Conservation (phyloP, 2,329 filamentous ascomycete species). For the Talaromyces atroroseus region DNA sequence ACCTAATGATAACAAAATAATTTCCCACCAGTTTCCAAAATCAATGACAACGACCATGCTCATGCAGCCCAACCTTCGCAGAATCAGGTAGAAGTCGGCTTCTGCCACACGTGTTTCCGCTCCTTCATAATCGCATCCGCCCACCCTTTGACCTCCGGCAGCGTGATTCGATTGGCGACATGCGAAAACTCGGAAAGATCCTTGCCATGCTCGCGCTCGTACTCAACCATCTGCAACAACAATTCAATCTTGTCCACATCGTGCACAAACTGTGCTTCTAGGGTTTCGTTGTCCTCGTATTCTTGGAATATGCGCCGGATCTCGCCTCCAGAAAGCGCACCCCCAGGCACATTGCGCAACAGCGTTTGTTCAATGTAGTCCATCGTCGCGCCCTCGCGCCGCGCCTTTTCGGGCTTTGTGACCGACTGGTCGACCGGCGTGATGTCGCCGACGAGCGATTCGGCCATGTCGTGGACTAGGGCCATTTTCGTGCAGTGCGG, state of each 20-base stretch:
- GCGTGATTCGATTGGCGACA: conserved; percentile 65
- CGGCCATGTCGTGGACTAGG: conserved; percentile 95
- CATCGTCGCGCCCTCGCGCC: conserved; percentile 85
- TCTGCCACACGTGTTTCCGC: conserved; percentile 66
- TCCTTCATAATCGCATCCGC: conserved; percentile 70
- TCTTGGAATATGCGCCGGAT: conserved; percentile 85
- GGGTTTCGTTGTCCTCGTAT: conserved; percentile 81
- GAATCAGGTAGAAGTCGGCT: background rate
- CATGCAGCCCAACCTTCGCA: background rate
- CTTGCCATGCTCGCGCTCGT: conserved; percentile 68
- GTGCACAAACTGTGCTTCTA: conserved; percentile 85
- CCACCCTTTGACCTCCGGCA: conserved; percentile 78
- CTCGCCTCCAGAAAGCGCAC: conserved; percentile 57
- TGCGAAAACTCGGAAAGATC: conserved; percentile 84
- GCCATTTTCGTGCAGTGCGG: conserved; percentile 89
- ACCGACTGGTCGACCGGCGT: conserved; percentile 79
- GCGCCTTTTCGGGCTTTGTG: conserved; percentile 78
- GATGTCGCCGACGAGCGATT: conserved; percentile 91
- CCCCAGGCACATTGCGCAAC: conserved; percentile 70
- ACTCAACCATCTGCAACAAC: conserved; percentile 91
- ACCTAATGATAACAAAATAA: background rate
- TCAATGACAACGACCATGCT: background rate
- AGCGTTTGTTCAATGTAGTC: conserved; percentile 74
- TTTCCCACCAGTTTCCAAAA: background rate
- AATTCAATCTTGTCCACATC: conserved; percentile 97